A percentile compares a stretch with the other conserved stretches of the same genome.
These are phyloP conservation scores for Pseudofabraea citricarpa DNA, from an alignment of 2,329 filamentous ascomycete species.

Conservation along the genomic window DNA sequence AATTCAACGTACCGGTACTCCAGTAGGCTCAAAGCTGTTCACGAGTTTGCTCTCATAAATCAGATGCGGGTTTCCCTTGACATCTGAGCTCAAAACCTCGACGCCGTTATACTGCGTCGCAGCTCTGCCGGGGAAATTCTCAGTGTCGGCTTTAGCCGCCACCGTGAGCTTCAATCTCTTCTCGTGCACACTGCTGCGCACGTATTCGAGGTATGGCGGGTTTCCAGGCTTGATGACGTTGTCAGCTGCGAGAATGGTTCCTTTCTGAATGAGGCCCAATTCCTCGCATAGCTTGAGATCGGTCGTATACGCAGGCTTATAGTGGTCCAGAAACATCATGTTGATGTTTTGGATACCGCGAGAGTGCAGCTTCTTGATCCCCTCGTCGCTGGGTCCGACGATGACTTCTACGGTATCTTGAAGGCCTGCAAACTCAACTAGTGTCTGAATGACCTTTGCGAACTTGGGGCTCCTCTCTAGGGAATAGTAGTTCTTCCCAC, in stretches of 20 bases:
- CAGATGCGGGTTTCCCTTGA: conserved; percentile 56
- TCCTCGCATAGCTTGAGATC: conserved; percentile 77
- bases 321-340: conserved; percentile 67
- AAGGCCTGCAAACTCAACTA: conserved; percentile 74
- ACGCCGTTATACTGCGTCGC: conserved; percentile 29
- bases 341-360: conserved; percentile 15
- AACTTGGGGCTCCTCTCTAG: conserved; percentile 73
- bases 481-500: conserved; percentile 63
- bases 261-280: conserved; percentile 56
- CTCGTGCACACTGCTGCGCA: conserved; percentile 57
- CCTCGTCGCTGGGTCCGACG: conserved; percentile 64
- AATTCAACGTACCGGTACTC: conserved; percentile 50
- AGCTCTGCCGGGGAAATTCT: conserved; percentile 22
- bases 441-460: conserved; percentile 60
- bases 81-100: conserved; percentile 29
- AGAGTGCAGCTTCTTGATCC: conserved; percentile 54
- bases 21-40: conserved; percentile 64
- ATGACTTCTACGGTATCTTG: conserved; percentile 64
- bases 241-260: conserved; percentile 61
- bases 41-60: conserved; percentile 61
- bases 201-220: conserved; percentile 66
- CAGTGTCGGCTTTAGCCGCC: conserved; percentile 38
- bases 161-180: conserved; percentile 47
- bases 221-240: conserved; percentile 70
- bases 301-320: conserved; percentile 68